Base-by-base conservation (phyloP, 2,329 filamentous ascomycete genomes). In the Rachicladosporium sp. region DNA sequence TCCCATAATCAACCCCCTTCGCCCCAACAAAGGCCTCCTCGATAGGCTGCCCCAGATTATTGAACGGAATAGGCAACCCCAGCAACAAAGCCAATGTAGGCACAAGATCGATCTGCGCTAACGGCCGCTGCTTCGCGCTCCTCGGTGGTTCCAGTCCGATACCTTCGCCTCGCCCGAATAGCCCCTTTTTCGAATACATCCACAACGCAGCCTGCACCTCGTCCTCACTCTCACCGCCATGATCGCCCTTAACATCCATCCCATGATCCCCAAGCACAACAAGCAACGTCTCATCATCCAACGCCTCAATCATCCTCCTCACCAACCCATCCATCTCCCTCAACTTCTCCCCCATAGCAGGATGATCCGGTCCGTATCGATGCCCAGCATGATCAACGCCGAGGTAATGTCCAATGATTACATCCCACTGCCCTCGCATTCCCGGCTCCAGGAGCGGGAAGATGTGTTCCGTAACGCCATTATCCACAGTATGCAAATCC, bases 191-290 rank as follows among this genome's bases (percentile, higher is more conserved):
- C 1, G 91, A 93, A 60, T 96, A 98, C 87, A 98, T 93, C 89
- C 91, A 98, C 35, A 98, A 62, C 2, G 91, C 87, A 41, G 91
- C 87, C 60, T 98, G 79, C 5, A 98, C 76, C 59, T 98, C 91
- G 47, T 96, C 87, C 50, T 95, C 85, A 27, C 89, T 95, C 66
- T 98, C 91, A 40, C 91, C 91, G n/a, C 91, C 91, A 56, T 98
- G 91, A 50, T 98, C 91, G 11, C 91, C 91, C 65, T 98, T 96
- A 44, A 75, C 69, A 60, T 98, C 91, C 91, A 98, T 98, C 8
- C 91, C 91, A 56, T 98, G 91, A 58, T 98, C 91, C n/a, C 91
- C 91, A 86, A 98, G 93, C 10, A 98, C 83, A 12, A 98, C 77
- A 29, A 98, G 67, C 13, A 98, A 67, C 0, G 91, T 98, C 40